Evolutionary conservation across 768 basidiomycete genomes (phyloP), one percentile per base, ranked within the genome.

Genomic region (Russula sp.): DNA sequence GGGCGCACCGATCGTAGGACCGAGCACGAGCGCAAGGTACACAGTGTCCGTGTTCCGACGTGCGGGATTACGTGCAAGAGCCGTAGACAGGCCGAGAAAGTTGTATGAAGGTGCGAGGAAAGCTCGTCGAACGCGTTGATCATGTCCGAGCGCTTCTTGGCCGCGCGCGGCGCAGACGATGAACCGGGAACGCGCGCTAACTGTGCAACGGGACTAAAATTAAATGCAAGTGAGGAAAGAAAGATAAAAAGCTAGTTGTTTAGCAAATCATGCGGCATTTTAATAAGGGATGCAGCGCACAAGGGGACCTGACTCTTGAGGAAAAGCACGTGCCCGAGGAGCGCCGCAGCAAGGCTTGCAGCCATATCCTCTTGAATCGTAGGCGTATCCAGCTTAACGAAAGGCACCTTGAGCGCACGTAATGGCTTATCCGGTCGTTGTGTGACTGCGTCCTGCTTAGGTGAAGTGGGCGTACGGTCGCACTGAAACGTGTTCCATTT

Each of bases 221-320:
- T 11, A 2, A 46, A 34, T 26, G n/a, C 32, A 30, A n/a, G 22
- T 9, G 20, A 24, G 2, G 11, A 36, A 36, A 36, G 3, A 14
- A 36, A 36, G 36, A 36, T 13, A 22, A 62, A 16, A 18, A 38
- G 49, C 28, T 20, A 54, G 40, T 7, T 46, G 34, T 55, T 59
- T 44, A 30, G 49, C 44, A 13, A 11, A 40, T 26, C 13, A 54
- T 28, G 49, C 18, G 18, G 5, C 9, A 34, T 36, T 32, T 36
- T 46, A 56, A 18, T 53, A 54, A 24, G 22, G 24, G 22, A 50
- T 14, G 36, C 28, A 5, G 81, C 89, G 75, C 70, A 91, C 89
- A 91, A 84, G 1, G 89, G 90, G 0, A 91, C 78, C 69, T 92
- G 90, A 66, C 82, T 87, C 72, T 92, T 92, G 61, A 92, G 76